Conservation (phyloP, 441 rosid genomes). For the Eutrema salsugineum region DNA sequence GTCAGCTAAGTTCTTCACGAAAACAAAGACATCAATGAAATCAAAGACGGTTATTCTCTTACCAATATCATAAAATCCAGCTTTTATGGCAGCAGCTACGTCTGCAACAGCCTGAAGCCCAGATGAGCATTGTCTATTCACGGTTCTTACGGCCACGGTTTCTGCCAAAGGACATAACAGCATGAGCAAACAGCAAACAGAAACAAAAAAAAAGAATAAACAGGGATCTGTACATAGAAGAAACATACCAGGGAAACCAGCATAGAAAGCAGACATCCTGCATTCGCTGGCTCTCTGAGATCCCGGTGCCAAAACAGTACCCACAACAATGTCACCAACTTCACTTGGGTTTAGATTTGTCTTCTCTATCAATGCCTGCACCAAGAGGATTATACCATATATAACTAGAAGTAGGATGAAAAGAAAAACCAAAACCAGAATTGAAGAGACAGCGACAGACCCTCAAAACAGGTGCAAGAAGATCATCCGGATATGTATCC, state of each 20-base stretch:
- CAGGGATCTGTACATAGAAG: neutral
- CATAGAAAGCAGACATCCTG: conserved; percentile 97
- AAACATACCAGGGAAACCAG: conserved; percentile 89
- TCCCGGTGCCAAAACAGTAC: conserved; percentile 91
- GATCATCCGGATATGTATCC: conserved; percentile 93
- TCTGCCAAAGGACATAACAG: conserved; percentile 38
- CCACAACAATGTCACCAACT: conserved; percentile 96
- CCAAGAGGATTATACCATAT: neutral
- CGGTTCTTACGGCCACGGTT: conserved; percentile 88
- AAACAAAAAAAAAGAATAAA: neutral
- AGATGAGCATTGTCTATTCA: conserved; percentile 96
- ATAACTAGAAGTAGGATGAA: neutral
- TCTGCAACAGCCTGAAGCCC: conserved; percentile 99
- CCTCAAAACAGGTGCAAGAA: conserved; percentile 88
- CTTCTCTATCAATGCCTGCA: conserved; percentile 82
- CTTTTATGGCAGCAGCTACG: conserved; percentile 97
- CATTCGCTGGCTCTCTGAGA: conserved; percentile 93
- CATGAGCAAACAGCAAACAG: neutral
- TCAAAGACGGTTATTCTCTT: neutral
- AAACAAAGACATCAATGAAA: neutral
- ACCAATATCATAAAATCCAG: conserved; percentile 98
- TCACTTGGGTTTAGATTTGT: conserved; percentile 81
- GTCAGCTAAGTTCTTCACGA: neutral
- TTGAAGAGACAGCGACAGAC: conserved; percentile 30
- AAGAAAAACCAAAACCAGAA: neutral